phyloP scores from a whole-genome alignment of 2,329 filamentous ascomycete species.

The Phyllosticta capitalensis region DNA sequence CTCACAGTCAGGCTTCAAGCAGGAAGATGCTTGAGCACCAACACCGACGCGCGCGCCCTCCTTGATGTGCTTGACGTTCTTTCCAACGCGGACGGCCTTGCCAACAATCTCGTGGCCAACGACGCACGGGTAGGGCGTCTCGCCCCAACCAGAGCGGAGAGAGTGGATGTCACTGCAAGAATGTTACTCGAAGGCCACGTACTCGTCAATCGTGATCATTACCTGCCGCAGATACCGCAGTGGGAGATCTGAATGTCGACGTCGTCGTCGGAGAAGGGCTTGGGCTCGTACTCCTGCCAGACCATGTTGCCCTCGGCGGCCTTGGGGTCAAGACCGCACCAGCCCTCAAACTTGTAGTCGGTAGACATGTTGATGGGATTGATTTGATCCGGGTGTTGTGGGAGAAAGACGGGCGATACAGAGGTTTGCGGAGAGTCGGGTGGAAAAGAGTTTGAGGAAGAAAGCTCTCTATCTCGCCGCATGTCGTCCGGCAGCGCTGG shows the following conservation, averaged over 20 bases:
- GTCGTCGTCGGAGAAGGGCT: slow-evolving; percentile 31
- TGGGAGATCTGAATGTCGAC: slow-evolving; percentile 34
- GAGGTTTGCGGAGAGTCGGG: background rate
- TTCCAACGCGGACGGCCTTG: slow-evolving; percentile 32
- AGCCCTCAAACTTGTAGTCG: slow-evolving; percentile 47
- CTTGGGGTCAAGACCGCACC: slow-evolving; percentile 43
- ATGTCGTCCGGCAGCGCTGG: no score
- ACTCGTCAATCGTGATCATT: background rate
- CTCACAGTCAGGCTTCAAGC: slow-evolving; percentile 40
- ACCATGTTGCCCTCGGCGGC: slow-evolving; percentile 45
- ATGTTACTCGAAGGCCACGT: background rate
- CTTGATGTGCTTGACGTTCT: slow-evolving; percentile 36
- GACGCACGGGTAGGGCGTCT: background rate
- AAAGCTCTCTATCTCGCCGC: background rate
- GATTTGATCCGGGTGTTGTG: background rate
- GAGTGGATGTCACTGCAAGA: slow-evolving; percentile 7
- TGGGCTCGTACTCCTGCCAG: slow-evolving; percentile 41
- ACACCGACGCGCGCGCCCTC: slow-evolving; percentile 52
- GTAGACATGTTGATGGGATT: slow-evolving; percentile 11
- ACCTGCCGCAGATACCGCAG: slow-evolving; percentile 24
- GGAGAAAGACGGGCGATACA: background rate
- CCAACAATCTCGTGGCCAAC: background rate
- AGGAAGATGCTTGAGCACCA: slow-evolving; percentile 40
- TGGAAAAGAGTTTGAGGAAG: background rate
- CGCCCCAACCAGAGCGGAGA: slow-evolving; percentile 18